A percentile compares a stretch with the other conserved stretches of the same genome.
These are phyloP conservation scores for Pseudocercospora cruenta DNA, from an alignment of 2,329 filamentous ascomycete species.

Conservation along the genomic window DNA sequence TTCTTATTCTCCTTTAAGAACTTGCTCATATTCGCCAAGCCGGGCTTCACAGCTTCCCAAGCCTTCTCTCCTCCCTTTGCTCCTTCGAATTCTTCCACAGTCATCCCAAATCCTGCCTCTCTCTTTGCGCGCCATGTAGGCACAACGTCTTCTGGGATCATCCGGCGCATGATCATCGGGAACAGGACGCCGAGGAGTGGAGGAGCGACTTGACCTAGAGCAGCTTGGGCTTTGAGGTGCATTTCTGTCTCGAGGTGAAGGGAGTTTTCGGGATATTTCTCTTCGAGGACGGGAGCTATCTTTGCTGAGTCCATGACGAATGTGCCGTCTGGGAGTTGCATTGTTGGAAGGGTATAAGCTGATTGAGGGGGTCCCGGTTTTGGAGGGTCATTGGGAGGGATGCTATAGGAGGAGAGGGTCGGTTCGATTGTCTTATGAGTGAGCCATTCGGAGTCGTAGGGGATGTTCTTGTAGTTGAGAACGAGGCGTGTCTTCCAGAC, in stretches of 20 bases:
- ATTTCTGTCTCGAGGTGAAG: slow-evolving; percentile 26
- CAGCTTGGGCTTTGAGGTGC: slow-evolving; percentile 15
- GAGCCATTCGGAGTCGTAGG: slow-evolving; percentile 28
- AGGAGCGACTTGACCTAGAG: slow-evolving; percentile 19
- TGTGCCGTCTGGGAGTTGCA: slow-evolving; percentile 23
- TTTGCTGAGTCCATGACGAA: slow-evolving; percentile 29
- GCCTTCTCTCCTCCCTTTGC: slow-evolving; percentile 30
- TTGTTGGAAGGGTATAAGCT: slow-evolving; percentile 25
- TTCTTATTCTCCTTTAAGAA: slow-evolving; percentile 28
- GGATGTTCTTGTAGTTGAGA: slow-evolving; percentile 31
- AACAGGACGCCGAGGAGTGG: slow-evolving; percentile 32
- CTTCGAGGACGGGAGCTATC: slow-evolving; percentile 29
- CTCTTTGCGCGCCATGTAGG: slow-evolving; percentile 21
- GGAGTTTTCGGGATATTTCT: slow-evolving; percentile 22
- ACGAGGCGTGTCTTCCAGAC: slow-evolving; percentile 68
- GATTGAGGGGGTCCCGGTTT: not conserved
- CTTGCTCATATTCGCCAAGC: slow-evolving; percentile 20
- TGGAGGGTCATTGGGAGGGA: slow-evolving; percentile 22
- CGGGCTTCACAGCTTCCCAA: slow-evolving; percentile 29
- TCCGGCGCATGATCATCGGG: slow-evolving; percentile 22
- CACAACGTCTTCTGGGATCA: slow-evolving; percentile 35
- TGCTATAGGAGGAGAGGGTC: slow-evolving; percentile 29
- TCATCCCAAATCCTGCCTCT: slow-evolving; percentile 26
- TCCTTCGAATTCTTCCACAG: slow-evolving; percentile 34
- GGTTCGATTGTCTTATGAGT: slow-evolving; percentile 22